phyloP scores from a whole-genome alignment of 768 basidiomycete genomes.

The Galerina marginata region DNA sequence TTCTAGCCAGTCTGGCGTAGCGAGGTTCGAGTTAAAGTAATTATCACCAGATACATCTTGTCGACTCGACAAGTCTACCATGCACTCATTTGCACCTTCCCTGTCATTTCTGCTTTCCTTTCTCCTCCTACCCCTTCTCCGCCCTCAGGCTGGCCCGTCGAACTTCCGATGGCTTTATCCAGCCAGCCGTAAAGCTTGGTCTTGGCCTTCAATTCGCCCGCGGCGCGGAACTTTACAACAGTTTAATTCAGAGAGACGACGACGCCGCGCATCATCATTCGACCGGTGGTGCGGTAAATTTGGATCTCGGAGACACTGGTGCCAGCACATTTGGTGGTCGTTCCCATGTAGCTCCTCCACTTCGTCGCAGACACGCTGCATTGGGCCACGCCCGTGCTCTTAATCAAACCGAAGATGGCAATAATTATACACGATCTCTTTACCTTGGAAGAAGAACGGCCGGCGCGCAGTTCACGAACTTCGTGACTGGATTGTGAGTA shows the following conservation, averaged over 20 bases:
- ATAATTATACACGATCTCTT: neutral
- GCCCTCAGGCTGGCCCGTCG: neutral
- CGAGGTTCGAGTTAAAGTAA: too few relatives aligned
- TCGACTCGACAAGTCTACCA: neutral
- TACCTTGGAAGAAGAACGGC: conserved; percentile 18
- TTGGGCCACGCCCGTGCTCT: neutral
- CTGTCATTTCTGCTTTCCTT: conserved; percentile 25
- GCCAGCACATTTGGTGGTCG: too few relatives aligned
- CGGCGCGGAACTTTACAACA: neutral
- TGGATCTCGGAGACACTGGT: too few relatives aligned
- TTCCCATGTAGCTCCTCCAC: neutral
- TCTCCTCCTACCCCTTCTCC: conserved; percentile 11
- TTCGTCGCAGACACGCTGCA: conserved; percentile 11
- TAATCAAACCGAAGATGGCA: neutral
- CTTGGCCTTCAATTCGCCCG: conserved; percentile 3
- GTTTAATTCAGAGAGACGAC: too few relatives aligned
- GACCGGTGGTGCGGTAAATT: too few relatives aligned
- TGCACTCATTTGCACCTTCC: conserved; percentile 26
- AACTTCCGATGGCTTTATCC: neutral
- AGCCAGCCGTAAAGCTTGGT: neutral
- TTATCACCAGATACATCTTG: too few relatives aligned
- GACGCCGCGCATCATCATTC: too few relatives aligned
- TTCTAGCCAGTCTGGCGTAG: too few relatives aligned
- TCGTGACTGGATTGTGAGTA: conserved; percentile 34
- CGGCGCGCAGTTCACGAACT: conserved; percentile 30